phyloP scores from a whole-genome alignment of 1,284 basidiomycete genomes.

The Cryptococcus sp. region DNA sequence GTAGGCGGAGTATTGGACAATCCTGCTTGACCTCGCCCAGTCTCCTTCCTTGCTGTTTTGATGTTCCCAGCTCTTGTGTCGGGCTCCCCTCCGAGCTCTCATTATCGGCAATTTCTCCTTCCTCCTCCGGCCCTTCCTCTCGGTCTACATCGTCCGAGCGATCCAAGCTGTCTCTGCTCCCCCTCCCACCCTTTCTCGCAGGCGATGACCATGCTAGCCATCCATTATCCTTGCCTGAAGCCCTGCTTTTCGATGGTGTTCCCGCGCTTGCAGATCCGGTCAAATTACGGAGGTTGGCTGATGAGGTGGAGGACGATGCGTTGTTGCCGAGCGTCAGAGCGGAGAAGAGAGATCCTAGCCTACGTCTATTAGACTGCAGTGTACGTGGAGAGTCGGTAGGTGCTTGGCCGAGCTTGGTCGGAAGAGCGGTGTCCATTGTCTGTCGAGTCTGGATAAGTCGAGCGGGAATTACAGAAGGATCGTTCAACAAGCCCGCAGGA shows the following conservation, averaged over 20 bases:
- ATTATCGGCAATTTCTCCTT: not conserved
- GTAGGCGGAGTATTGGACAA: constrained; percentile 9
- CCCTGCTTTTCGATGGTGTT: not conserved
- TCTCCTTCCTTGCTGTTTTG: not conserved
- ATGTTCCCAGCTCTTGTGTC: not conserved
- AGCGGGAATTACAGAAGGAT: too few species aligned
- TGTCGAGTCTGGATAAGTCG: too few species aligned
- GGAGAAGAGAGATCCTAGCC: constrained; percentile 20
- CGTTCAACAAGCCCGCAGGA: too few species aligned
- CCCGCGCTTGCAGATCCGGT: not conserved
- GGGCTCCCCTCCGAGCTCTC: not conserved
- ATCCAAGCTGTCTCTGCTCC: too few species aligned
- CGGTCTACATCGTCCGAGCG: not conserved
- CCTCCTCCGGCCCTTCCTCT: constrained; percentile 3
- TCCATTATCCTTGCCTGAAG: constrained; percentile 1
- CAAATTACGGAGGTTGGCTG: not conserved
- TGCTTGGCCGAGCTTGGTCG: constrained; percentile 15
- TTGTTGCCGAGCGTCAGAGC: constrained; percentile 1
- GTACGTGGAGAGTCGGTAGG: constrained; percentile 25
- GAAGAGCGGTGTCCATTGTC: not conserved
- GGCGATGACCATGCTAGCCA: constrained; percentile 4
- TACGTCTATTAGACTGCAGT: constrained; percentile 12
- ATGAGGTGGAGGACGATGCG: not conserved
- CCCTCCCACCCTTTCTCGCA: not conserved
- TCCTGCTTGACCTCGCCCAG: not conserved